phyloP scores from a whole-genome alignment of 2,329 filamentous ascomycete genomes.

The Drechslerella stenobrocha region DNA sequence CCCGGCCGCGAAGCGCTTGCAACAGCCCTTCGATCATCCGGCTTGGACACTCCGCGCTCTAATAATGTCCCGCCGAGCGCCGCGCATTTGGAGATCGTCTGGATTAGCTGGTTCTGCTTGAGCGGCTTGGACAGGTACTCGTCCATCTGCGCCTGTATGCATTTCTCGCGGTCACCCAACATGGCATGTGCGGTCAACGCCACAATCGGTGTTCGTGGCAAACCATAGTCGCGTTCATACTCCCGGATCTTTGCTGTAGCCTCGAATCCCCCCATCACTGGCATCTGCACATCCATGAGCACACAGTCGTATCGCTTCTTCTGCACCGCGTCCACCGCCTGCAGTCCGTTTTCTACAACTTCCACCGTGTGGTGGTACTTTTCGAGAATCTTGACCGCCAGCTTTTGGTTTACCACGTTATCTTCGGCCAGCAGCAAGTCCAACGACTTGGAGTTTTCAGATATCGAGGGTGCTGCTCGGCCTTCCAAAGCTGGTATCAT shows the following conservation, averaged over 20 bases:
- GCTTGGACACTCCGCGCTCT: constrained; percentile 63
- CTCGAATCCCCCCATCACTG: constrained; percentile 94
- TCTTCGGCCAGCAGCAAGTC: constrained; percentile 95
- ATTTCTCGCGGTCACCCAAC: constrained; percentile 97
- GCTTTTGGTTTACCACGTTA: constrained; percentile 93
- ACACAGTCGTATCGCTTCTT: constrained; percentile 93
- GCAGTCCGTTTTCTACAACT: constrained; percentile 91
- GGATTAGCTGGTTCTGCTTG: constrained; percentile 95
- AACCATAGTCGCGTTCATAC: constrained; percentile 79
- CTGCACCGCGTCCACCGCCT: constrained; percentile 90
- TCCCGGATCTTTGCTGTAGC: constrained; percentile 95
- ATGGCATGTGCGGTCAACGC: constrained; percentile 97
- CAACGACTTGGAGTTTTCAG: constrained; percentile 92
- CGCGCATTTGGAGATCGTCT: constrained; percentile 95
- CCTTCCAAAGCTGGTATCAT: constrained; percentile 95
- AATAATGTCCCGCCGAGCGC: constrained; percentile 82
- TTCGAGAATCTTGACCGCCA: constrained; percentile 94
- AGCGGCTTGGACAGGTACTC: constrained; percentile 96
- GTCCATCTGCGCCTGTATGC: constrained; percentile 98
- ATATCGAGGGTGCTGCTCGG: constrained; percentile 83
- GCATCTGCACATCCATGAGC: constrained; percentile 99
- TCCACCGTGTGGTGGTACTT: constrained; percentile 93
- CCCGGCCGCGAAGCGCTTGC: constrained; percentile 55
- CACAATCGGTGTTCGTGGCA: constrained; percentile 89
- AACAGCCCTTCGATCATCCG: constrained; percentile 53